phyloP scores from a whole-genome alignment of 768 basidiomycete genomes.

The Agrocybe praecox region DNA sequence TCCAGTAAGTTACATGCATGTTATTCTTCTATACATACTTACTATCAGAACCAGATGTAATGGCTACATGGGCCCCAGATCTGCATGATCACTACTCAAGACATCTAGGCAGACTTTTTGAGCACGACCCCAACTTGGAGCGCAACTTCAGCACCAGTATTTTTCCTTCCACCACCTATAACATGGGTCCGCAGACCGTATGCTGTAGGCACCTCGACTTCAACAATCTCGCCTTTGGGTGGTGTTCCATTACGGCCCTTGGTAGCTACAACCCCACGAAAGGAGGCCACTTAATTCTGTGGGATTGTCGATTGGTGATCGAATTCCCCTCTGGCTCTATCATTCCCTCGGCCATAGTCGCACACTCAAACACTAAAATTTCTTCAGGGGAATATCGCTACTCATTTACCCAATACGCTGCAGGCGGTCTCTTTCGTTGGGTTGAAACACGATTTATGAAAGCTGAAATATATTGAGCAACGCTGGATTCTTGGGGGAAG shows the following conservation, averaged over 20 bases:
- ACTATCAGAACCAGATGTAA: neutral
- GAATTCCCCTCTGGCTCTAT: conserved; percentile 3
- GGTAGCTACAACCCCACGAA: conserved; percentile 12
- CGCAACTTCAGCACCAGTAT: neutral
- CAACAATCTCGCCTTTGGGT: neutral
- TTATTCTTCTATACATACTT: too few species aligned
- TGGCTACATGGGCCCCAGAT: conserved; percentile 4
- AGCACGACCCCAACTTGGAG: conserved; percentile 6
- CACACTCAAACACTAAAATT: conserved; percentile 8
- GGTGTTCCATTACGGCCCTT: neutral
- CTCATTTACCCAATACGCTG: conserved; percentile 22
- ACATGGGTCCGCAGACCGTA: neutral
- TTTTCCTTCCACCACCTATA: neutral
- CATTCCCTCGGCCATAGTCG: neutral
- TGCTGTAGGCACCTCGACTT: neutral
- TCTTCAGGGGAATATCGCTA: conserved; percentile 12
- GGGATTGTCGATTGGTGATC: neutral
- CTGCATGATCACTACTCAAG: conserved; percentile 6
- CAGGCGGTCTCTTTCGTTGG: conserved; percentile 22
- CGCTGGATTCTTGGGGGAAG: neutral
- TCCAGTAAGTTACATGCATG: neutral
- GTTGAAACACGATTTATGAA: conserved; percentile 9
- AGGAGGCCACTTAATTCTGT: conserved; percentile 2
- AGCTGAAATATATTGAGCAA: neutral
- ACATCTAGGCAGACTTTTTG: neutral